These are phyloP conservation scores for Amylocystis lapponica DNA, from an alignment of 768 basidiomycete genomes.

Conservation along the genomic window DNA sequence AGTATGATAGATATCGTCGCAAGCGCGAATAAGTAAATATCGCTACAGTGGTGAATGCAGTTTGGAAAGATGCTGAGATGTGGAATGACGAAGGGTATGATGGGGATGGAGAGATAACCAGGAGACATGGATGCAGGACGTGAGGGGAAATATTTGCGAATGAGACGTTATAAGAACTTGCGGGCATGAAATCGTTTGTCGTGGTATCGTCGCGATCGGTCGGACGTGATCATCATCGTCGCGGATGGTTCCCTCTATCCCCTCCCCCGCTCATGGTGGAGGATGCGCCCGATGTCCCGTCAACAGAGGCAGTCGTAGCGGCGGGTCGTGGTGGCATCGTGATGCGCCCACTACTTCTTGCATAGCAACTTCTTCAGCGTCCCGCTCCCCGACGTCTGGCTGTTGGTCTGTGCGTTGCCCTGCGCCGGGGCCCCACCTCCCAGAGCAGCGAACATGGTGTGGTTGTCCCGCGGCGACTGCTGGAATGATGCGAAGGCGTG, in stretches of 20 bases:
- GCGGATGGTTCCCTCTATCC: background rate
- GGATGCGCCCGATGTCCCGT: conserved; percentile 1
- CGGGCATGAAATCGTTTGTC: background rate
- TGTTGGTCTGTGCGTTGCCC: conserved; percentile 2
- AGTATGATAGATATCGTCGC: too few relatives aligned
- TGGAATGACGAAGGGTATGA: background rate
- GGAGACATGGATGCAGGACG: too few relatives aligned
- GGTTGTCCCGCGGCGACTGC: conserved; percentile 27
- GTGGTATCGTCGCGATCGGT: background rate
- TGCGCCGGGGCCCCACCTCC: conserved; percentile 3
- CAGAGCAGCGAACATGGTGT: conserved; percentile 27
- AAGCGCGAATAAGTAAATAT: conserved; percentile 5
- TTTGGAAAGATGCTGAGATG: conserved; percentile 1
- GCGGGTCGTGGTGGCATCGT: too few relatives aligned
- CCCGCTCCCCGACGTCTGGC: background rate
- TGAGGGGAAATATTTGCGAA: background rate
- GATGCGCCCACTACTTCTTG: conserved; percentile 6
- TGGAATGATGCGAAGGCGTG: conserved; percentile 31
- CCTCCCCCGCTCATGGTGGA: background rate
- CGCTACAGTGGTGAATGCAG: conserved; percentile 5
- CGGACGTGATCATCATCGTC: background rate
- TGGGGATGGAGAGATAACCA: too few relatives aligned
- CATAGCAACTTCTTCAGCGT: conserved; percentile 10
- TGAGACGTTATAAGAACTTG: background rate
- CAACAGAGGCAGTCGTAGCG: too few relatives aligned